phyloP scores from a whole-genome alignment of 371 early-diverging fungal genomes.

The Rhizopus sp. region DNA sequence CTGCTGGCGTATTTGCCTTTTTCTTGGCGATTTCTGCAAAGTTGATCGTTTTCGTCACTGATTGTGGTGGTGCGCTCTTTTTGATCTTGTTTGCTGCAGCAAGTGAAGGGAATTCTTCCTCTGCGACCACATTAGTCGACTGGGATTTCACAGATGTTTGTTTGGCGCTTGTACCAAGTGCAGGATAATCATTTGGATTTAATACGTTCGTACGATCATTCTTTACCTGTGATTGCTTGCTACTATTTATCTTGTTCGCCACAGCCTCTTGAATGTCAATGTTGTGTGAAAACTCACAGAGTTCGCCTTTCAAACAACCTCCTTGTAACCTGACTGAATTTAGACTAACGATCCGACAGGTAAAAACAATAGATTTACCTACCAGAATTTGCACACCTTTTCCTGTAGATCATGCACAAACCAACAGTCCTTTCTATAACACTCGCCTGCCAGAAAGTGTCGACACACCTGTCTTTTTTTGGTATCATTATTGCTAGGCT shows the following conservation, averaged over 20 bases:
- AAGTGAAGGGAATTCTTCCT: conserved; percentile 45
- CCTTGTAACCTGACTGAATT: conserved; percentile 58
- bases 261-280: conserved; percentile 47
- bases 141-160: not conserved
- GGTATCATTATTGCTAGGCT: conserved; percentile 3
- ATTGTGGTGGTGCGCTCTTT: conserved; percentile 1
- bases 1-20: conserved; percentile 22
- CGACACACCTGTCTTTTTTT: conserved; percentile 67
- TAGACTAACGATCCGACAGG: conserved; percentile 1
- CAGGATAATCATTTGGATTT: conserved; percentile 36
- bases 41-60: conserved; percentile 17
- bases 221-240: not conserved
- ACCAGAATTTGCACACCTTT: conserved; percentile 78
- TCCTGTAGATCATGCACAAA: conserved; percentile 76
- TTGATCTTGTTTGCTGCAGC: conserved; percentile 30
- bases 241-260: conserved; percentile 32
- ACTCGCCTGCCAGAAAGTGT: conserved; percentile 75
- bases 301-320: conserved; percentile 67
- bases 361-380: conserved; percentile 12
- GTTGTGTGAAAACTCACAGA: conserved; percentile 67
- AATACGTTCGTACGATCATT: conserved; percentile 13
- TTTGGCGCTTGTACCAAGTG: conserved; percentile 10
- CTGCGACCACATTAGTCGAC: not conserved
- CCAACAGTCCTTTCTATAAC: conserved; percentile 81
- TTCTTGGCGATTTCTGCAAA: conserved; percentile 44